Evolutionary conservation across 73 alveolate species (phyloP), one percentile per base, ranked within the genome.

Genomic region (Paramecium sexaurelia): DNA sequence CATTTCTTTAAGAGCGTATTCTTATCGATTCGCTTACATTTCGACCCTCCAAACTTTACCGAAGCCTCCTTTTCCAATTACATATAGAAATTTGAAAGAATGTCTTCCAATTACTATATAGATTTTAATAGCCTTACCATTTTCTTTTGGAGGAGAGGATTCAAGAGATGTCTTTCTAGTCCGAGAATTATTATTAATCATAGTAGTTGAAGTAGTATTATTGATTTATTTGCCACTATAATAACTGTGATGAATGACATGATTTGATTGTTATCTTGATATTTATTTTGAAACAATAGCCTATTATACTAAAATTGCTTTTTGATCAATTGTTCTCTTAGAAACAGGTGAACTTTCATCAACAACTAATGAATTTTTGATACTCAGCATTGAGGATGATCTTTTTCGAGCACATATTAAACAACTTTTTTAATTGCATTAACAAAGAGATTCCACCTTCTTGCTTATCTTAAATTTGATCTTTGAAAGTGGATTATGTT

Each of bases 1-100:
- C 88, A 75, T 75, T 75, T 75, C 88, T 36, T 75, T 75, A 19
- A 75, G 43, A 0, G 88, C 88, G 17, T 19, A 75, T 36, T 75
- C 88, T 35, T 75, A 75, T 3, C 88, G 39, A 40, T 75, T 75
- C 5, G 61, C 39, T 36, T 75, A 36, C 88, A 75, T 75, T 75
- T 75, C 88, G 9, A 75, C 88, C 37, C 88, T 35, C 88, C 88
- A 75, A 7, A 75, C 88, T 19, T 40, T 35, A 15, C 88, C 88
- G 17, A 75, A 75, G 0, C 88, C 88, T 0, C 88, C 88, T 75
- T 75, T 75, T 13, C 88, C 88, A 36, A 75, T 29, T 20, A 75
- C 88, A 75, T 75, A 75, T 26, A 75, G 39, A 75, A 36, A 75
- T 55, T 75, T 75, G 43, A 75, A 75, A 6, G 88, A 75, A 39